Evolutionary conservation across 139 green algal species (phyloP).

Genomic region (Axilococcus clingmanii): DNA sequence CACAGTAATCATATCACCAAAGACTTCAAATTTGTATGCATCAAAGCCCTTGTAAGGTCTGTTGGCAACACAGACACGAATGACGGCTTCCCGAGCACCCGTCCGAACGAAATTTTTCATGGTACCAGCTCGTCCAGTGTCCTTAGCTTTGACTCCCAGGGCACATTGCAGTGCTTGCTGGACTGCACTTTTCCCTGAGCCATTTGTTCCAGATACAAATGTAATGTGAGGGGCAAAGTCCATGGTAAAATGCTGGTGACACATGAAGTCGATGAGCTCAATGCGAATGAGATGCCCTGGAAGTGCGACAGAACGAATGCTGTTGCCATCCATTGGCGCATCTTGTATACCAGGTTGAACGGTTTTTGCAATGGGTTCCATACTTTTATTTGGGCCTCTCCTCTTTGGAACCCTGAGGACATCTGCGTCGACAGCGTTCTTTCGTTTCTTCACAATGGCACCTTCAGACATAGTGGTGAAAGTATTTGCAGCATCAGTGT

Average conservation of each 20-base stretch:
- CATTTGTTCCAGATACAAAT: constrained; percentile 13
- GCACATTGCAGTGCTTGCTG: constrained; percentile 49
- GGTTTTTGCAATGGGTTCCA: too few relatives aligned
- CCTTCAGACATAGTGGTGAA: too few relatives aligned
- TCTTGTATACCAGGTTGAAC: background rate
- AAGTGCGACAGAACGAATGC: constrained; percentile 13
- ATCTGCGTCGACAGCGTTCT: too few relatives aligned
- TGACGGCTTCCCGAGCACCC: constrained; percentile 15
- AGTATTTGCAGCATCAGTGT: too few relatives aligned
- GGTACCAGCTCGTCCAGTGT: constrained; percentile 37
- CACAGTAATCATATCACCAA: constrained; percentile 51
- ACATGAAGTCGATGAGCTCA: constrained; percentile 25
- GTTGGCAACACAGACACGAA: constrained; percentile 60
- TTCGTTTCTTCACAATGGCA: too few relatives aligned
- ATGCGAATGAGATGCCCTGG: constrained; percentile 21
- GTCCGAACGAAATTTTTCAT: constrained; percentile 16
- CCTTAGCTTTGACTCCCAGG: constrained; percentile 46
- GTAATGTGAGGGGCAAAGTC: constrained; percentile 22
- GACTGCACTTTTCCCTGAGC: constrained; percentile 18
- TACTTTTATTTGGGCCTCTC: too few relatives aligned
- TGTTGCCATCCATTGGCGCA: background rate
- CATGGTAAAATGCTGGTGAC: constrained; percentile 19
- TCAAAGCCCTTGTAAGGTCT: constrained; percentile 37
- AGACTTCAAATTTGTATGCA: constrained; percentile 37
- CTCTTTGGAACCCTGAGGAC: too few relatives aligned